phyloP scores from a whole-genome alignment of 2,329 filamentous ascomycete genomes.

The Talaromyces sp. region DNA sequence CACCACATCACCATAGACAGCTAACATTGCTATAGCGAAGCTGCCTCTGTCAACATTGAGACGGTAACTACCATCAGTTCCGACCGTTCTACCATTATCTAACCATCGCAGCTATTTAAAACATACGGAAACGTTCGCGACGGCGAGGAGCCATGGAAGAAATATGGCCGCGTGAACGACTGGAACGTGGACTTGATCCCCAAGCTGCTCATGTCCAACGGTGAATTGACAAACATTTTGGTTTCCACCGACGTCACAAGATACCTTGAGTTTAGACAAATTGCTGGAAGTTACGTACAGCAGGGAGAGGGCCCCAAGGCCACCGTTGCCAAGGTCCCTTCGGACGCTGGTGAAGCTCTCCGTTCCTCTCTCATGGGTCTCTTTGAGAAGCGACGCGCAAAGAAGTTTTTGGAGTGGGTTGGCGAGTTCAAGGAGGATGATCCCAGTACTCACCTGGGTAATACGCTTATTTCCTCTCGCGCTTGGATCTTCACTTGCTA shows the following conservation, averaged over 20 bases:
- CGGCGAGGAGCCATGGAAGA: slow-evolving; percentile 93
- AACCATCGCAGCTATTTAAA: slow-evolving; percentile 77
- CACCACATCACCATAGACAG: slow-evolving; percentile 26
- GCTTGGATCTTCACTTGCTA: background rate
- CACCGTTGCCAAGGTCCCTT: slow-evolving; percentile 94
- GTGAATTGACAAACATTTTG: slow-evolving; percentile 97
- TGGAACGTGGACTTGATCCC: slow-evolving; percentile 99
- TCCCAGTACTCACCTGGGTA: slow-evolving; percentile 83
- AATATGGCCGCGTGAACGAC: slow-evolving; percentile 93
- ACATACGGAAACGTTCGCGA: slow-evolving; percentile 80
- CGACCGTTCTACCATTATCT: slow-evolving; percentile 21
- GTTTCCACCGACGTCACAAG: slow-evolving; percentile 89
- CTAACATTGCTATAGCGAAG: slow-evolving; percentile 61
- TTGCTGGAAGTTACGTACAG: slow-evolving; percentile 94
- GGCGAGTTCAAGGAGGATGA: slow-evolving; percentile 80
- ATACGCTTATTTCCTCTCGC: background rate
- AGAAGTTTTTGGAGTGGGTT: slow-evolving; percentile 95
- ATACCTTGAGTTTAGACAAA: slow-evolving; percentile 90
- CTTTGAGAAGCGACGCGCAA: slow-evolving; percentile 95
- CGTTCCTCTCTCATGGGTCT: slow-evolving; percentile 93
- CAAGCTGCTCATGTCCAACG: slow-evolving; percentile 97
- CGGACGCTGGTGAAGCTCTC: slow-evolving; percentile 84
- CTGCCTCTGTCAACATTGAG: slow-evolving; percentile 95
- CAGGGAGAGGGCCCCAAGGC: slow-evolving; percentile 78
- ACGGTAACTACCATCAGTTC: slow-evolving; percentile 54